phyloP scores from a whole-genome alignment of 805 yeast species.

The Tetrapisispora iriomotensis region DNA sequence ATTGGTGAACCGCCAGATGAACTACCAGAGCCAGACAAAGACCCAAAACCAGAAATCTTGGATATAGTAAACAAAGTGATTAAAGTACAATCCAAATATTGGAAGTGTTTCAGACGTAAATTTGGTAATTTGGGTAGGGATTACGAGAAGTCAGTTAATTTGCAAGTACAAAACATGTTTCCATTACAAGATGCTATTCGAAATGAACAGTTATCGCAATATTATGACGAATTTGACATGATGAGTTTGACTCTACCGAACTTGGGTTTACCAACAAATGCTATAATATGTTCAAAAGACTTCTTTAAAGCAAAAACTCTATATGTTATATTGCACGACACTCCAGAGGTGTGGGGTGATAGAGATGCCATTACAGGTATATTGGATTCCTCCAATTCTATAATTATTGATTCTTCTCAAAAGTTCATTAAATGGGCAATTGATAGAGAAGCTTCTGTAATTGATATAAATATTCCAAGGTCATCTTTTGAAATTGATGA shows the following conservation, averaged over 20 bases:
- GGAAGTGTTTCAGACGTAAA: slow-evolving; percentile 62
- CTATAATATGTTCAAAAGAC: slow-evolving; percentile 51
- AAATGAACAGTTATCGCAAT: slow-evolving; percentile 50
- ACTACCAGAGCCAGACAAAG: slow-evolving; percentile 37
- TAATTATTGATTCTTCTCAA: slow-evolving; percentile 65
- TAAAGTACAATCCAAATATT: slow-evolving; percentile 69
- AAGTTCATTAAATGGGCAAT: slow-evolving; percentile 62
- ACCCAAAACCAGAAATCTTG: slow-evolving; percentile 69
- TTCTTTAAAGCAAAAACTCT: slow-evolving; percentile 56
- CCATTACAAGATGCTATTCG: slow-evolving; percentile 68
- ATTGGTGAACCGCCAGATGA: slow-evolving; percentile 93
- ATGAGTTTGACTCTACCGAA: slow-evolving; percentile 56
- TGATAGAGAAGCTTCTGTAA: slow-evolving; percentile 56
- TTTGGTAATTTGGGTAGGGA: slow-evolving; percentile 47
- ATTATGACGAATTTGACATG: slow-evolving; percentile 47
- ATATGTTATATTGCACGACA: slow-evolving; percentile 72
- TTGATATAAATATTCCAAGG: slow-evolving; percentile 76
- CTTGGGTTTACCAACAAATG: slow-evolving; percentile 26
- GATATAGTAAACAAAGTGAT: slow-evolving; percentile 75
- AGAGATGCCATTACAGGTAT: slow-evolving; percentile 71
- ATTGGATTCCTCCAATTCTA: slow-evolving; percentile 61
- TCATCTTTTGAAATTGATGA: slow-evolving; percentile 35
- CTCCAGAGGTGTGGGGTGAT: slow-evolving; percentile 87
- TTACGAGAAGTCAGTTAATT: slow-evolving; percentile 27
- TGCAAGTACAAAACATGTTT: slow-evolving; percentile 33